Evolutionary conservation across 306 rosid genomes (phyloP).

Genomic region (Cicer arietinum): DNA sequence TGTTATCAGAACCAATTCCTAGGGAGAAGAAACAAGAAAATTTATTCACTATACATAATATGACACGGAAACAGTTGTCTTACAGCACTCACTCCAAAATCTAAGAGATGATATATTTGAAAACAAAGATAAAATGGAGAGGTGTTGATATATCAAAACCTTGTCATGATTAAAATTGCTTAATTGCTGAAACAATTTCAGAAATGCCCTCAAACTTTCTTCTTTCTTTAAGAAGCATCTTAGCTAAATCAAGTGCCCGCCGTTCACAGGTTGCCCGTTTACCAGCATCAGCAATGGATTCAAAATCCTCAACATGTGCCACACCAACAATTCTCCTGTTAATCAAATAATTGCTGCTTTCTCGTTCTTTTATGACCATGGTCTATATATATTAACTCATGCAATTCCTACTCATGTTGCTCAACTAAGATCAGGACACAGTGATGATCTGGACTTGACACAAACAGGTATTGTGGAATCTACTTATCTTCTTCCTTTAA

Average conservation of each 20-base stretch:
- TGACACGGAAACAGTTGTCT: neutral
- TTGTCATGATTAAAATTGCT: slow-evolving; percentile 45
- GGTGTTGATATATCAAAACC: slow-evolving; percentile 13
- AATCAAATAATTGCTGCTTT: slow-evolving; percentile 27
- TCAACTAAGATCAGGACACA: neutral
- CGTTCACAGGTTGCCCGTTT: slow-evolving; percentile 77
- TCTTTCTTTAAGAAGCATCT: slow-evolving; percentile 79
- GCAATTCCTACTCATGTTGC: slow-evolving; percentile 16
- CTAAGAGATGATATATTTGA: neutral
- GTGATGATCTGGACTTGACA: slow-evolving; percentile 18
- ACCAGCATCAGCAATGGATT: slow-evolving; percentile 66
- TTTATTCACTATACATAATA: neutral
- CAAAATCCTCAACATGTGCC: slow-evolving; percentile 90
- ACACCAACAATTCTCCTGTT: slow-evolving; percentile 91
- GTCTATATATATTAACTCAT: neutral
- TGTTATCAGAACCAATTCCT: neutral
- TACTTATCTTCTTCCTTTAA: neutral
- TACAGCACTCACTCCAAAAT: slow-evolving; percentile 19
- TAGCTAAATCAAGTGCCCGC: slow-evolving; percentile 71
- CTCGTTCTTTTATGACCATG: neutral
- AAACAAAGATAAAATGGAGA: slow-evolving; percentile 23
- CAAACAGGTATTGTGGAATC: neutral
- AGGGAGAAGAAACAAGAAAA: neutral
- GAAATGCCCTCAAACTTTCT: slow-evolving; percentile 58
- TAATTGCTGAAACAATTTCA: slow-evolving; percentile 68